Conservation (phyloP, 306 rosid species). For the Carpinus fangiana region DNA sequence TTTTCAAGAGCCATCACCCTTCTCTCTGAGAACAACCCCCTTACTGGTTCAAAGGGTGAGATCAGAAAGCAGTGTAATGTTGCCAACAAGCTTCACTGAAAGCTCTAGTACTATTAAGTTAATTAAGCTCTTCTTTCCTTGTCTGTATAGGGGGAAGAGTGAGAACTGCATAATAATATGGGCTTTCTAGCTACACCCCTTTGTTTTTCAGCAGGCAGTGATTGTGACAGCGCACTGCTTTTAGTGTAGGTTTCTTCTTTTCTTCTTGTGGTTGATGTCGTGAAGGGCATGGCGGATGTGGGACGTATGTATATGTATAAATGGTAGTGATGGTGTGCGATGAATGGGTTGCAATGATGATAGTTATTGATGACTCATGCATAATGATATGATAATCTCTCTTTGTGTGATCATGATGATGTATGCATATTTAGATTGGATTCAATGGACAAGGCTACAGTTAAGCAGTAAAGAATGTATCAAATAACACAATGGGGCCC, state of each 20-base stretch:
- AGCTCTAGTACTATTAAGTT: slow-evolving; percentile 11
- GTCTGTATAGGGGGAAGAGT: slow-evolving; percentile 27
- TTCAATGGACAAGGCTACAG: neutral
- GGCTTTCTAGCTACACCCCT: slow-evolving; percentile 1
- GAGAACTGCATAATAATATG: slow-evolving; percentile 39
- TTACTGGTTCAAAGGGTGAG: slow-evolving; percentile 88
- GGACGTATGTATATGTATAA: slow-evolving; percentile 28
- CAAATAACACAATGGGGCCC: neutral
- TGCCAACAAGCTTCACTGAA: slow-evolving; percentile 75
- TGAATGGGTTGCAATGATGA: slow-evolving; percentile 32
- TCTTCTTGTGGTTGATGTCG: slow-evolving; percentile 22
- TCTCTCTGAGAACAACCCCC: slow-evolving; percentile 95
- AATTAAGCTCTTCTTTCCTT: slow-evolving; percentile 27
- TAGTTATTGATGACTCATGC: slow-evolving; percentile 32
- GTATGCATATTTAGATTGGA: neutral
- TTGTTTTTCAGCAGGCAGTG: neutral
- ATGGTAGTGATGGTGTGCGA: slow-evolving; percentile 29
- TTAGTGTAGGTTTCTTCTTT: slow-evolving; percentile 20
- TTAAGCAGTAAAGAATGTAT: neutral
- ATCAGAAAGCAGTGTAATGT: slow-evolving; percentile 85
- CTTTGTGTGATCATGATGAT: neutral
- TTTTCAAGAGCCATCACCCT: slow-evolving; percentile 73
- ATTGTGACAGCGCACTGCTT: slow-evolving; percentile 19
- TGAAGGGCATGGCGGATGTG: slow-evolving; percentile 16
- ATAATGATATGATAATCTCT: neutral